Evolutionary conservation across 352 stramenopile genomes (phyloP).

Genomic region (Plasmopara viticola): DNA sequence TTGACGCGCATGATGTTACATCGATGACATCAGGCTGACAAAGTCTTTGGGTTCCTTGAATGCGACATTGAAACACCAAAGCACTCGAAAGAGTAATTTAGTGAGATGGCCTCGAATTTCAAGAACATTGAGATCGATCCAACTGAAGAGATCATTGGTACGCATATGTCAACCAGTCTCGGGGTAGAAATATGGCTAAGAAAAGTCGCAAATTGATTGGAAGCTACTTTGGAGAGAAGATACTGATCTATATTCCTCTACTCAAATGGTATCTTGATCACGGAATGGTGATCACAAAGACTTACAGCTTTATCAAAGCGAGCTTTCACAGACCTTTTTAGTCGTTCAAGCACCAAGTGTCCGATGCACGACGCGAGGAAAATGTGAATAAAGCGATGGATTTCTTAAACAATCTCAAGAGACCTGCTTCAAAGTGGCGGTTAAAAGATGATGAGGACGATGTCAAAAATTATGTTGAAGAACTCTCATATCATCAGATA

Average conservation of each 20-base stretch:
- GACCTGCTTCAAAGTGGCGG: no score
- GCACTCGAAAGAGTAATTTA: neutral
- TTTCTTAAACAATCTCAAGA: no score
- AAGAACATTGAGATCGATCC: neutral
- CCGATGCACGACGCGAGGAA: no score
- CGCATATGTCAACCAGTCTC: neutral
- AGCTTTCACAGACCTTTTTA: neutral
- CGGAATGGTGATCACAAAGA: neutral
- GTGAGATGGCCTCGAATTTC: neutral
- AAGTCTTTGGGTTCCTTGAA: neutral
- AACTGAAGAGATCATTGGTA: neutral
- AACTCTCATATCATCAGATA: no score
- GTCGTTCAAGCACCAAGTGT: neutral
- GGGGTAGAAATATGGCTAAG: neutral
- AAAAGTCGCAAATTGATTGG: neutral
- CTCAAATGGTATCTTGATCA: neutral
- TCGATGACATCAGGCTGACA: neutral
- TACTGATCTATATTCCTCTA: neutral
- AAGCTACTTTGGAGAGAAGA: neutral
- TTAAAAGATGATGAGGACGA: no score
- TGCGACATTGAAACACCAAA: neutral
- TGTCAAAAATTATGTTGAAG: no score
- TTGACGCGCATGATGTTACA: neutral
- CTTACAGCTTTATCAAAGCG: neutral
- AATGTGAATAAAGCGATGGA: neutral